These are phyloP conservation scores for Yamadazyma blattariae DNA, from an alignment of 1,139 yeast genomes.

Conservation along the genomic window DNA sequence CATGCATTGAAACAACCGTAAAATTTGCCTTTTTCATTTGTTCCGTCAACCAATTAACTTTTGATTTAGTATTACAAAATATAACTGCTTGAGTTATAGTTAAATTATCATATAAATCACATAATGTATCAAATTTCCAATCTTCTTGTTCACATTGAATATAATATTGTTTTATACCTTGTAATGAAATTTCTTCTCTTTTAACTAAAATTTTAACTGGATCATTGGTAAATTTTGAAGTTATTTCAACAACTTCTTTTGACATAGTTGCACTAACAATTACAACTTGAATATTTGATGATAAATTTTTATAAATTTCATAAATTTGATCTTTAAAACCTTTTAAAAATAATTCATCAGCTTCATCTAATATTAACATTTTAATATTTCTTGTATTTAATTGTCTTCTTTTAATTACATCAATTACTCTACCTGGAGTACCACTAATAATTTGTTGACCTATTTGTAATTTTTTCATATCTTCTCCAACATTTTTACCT, in stretches of 20 bases:
- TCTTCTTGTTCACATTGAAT: constrained; percentile 88
- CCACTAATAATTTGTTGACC: constrained; percentile 96
- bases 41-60: constrained; percentile 88
- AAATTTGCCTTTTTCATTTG: constrained; percentile 78
- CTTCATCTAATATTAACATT: constrained; percentile 88
- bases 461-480: constrained; percentile 63
- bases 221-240: constrained; percentile 83
- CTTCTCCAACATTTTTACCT: constrained; percentile 83
- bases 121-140: constrained; percentile 92
- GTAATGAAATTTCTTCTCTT: constrained; percentile 82
- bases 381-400: constrained; percentile 69
- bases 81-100: constrained; percentile 96
- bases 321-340: constrained; percentile 93
- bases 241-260: constrained; percentile 79
- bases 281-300: constrained; percentile 84
- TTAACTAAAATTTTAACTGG: constrained; percentile 90
- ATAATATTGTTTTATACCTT: constrained; percentile 86
- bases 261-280: constrained; percentile 94
- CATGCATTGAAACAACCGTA: constrained; percentile 93
- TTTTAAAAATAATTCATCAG: constrained; percentile 85
- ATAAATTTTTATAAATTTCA: constrained; percentile 79
- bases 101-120: constrained; percentile 90
- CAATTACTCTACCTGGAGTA: constrained; percentile 92
- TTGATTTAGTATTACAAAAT: constrained; percentile 88
- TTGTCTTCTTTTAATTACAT: constrained; percentile 76